A percentile compares a stretch with the other conserved stretches of the same genome.
Evolutionary conservation across 345 rosid species (phyloP).

Genomic region (Eucalyptus erythrocorys): DNA sequence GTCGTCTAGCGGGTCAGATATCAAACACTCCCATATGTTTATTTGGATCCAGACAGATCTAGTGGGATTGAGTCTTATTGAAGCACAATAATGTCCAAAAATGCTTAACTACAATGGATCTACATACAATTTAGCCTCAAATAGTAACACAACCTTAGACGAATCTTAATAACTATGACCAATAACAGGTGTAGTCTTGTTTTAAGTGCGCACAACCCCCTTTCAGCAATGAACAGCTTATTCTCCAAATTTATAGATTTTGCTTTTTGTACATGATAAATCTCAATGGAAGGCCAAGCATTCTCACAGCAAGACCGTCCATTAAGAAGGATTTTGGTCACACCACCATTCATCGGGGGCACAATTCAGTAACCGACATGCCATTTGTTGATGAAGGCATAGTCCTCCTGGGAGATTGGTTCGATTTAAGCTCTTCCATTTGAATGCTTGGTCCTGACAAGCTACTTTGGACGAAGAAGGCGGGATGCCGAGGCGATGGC

Average conservation of each 20-base stretch:
- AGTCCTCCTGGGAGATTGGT: neutral
- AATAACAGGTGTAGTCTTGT: neutral
- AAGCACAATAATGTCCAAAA: neutral
- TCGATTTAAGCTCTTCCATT: neutral
- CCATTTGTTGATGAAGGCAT: conserved; percentile 14
- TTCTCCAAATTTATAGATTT: neutral
- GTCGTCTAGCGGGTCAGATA: too few relatives aligned
- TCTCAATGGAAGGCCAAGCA: neutral
- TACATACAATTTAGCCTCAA: too few relatives aligned
- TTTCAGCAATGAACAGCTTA: neutral
- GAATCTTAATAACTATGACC: neutral
- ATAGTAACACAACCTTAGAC: too few relatives aligned
- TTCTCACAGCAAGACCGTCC: neutral
- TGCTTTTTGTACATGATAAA: neutral
- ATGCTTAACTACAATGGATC: too few relatives aligned
- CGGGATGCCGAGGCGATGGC: conserved; percentile 1
- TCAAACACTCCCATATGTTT: neutral
- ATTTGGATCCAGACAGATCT: neutral
- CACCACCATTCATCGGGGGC: conserved; percentile 9
- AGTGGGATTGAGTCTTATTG: neutral
- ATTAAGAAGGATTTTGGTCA: neutral
- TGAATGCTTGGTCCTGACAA: neutral
- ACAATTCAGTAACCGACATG: conserved; percentile 13
- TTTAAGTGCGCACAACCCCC: neutral
- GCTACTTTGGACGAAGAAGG: neutral